These are phyloP conservation scores for Podospora pseudopauciseta DNA, from an alignment of 495 filamentous ascomycete genomes.

Conservation along the genomic window DNA sequence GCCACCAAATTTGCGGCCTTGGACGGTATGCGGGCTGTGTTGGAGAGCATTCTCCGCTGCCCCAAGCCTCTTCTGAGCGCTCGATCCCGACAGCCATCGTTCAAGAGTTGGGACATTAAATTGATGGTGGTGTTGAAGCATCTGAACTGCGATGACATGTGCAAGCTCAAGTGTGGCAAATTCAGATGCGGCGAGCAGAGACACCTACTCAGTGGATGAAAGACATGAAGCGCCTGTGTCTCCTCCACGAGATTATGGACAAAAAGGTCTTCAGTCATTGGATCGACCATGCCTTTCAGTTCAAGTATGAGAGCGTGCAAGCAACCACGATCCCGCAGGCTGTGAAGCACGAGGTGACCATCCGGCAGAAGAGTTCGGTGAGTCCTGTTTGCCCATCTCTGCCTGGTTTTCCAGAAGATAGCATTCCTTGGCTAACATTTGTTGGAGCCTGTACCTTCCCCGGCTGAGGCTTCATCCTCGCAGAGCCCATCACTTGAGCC, in stretches of 20 bases:
- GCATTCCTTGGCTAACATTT: not conserved
- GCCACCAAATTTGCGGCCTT: not conserved
- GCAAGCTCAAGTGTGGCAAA: not conserved
- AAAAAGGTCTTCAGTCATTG: not conserved
- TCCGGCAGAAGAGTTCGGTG: not conserved
- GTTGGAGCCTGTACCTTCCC: not conserved
- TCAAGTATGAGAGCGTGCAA: not conserved
- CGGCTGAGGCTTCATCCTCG: not conserved
- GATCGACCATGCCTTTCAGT: not conserved
- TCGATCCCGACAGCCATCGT: not conserved
- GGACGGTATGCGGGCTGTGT: not conserved
- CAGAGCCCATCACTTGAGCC: not conserved
- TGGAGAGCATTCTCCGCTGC: not conserved
- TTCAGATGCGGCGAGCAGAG: not conserved
- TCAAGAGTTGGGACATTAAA: not conserved
- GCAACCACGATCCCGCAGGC: not conserved
- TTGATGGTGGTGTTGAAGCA: not conserved
- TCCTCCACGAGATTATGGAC: not conserved
- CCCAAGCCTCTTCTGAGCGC: not conserved
- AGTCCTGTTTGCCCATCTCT: not conserved
- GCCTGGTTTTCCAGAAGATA: not conserved
- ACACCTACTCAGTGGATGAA: not conserved
- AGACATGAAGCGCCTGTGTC: not conserved
- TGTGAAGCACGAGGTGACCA: not conserved
- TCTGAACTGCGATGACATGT: not conserved